phyloP scores from a whole-genome alignment of 2,329 filamentous ascomycete genomes.

The Fusarium graminum region DNA sequence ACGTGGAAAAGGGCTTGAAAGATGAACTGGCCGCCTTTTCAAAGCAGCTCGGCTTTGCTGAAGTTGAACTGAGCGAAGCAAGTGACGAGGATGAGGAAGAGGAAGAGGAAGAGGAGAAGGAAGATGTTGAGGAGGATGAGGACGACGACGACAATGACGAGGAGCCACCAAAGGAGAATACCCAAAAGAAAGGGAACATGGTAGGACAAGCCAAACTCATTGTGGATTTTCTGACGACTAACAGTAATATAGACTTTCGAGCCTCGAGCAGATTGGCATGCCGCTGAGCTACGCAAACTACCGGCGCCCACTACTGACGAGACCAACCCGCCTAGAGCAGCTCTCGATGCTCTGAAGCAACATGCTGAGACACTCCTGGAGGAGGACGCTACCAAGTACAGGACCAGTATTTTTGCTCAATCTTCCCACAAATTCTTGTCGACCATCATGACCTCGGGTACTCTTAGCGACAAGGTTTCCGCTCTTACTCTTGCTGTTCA shows the following conservation, averaged over 20 bases:
- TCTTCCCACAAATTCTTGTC: slow-evolving; percentile 97
- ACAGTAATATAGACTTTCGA: slow-evolving; percentile 65
- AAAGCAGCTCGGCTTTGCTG: slow-evolving; percentile 56
- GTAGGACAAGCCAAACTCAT: slow-evolving; percentile 47
- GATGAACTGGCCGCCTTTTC: slow-evolving; percentile 56
- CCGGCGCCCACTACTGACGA: slow-evolving; percentile 62
- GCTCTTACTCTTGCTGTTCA: slow-evolving; percentile 94
- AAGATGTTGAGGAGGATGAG: slow-evolving; percentile 39
- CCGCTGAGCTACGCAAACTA: slow-evolving; percentile 58
- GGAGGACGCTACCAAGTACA: slow-evolving; percentile 81
- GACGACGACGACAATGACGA: slow-evolving; percentile 50
- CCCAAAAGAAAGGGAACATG: slow-evolving; percentile 52
- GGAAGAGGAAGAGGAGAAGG: slow-evolving; percentile 53
- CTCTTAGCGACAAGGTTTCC: slow-evolving; percentile 95
- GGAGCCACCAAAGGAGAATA: slow-evolving; percentile 51
- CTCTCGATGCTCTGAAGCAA: slow-evolving; percentile 68
- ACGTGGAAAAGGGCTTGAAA: slow-evolving; percentile 58
- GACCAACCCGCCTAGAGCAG: slow-evolving; percentile 57
- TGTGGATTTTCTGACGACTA: slow-evolving; percentile 51
- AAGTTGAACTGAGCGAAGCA: slow-evolving; percentile 53
- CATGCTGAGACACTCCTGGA: slow-evolving; percentile 83
- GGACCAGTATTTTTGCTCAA: slow-evolving; percentile 78
- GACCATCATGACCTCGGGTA: slow-evolving; percentile 96
- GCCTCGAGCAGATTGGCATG: slow-evolving; percentile 70
- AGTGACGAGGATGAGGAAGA: slow-evolving; percentile 56